These are phyloP conservation scores for Carex scoparia DNA, from an alignment of 176 grass and related monocot species.

Conservation along the genomic window DNA sequence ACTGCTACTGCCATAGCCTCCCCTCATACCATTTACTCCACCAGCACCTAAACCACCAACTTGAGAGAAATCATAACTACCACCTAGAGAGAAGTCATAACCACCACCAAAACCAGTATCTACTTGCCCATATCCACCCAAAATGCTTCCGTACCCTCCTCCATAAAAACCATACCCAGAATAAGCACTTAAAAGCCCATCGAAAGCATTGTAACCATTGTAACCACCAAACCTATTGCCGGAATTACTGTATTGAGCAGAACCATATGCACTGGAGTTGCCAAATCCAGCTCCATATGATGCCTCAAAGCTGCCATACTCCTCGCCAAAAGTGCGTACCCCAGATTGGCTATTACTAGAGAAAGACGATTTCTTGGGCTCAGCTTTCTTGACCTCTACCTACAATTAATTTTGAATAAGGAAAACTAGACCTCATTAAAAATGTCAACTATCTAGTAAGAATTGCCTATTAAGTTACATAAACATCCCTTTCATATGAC, in stretches of 20 bases:
- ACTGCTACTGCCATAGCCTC: slow-evolving; percentile 36
- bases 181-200: slow-evolving; percentile 55
- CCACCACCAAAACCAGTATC: slow-evolving; percentile 30
- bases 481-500: background rate
- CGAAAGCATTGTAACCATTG: slow-evolving; percentile 50
- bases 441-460: slow-evolving; percentile 32
- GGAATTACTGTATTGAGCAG: slow-evolving; percentile 27
- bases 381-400: slow-evolving; percentile 99
- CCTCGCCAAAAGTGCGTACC: slow-evolving; percentile 57
- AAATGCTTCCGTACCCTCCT: slow-evolving; percentile 52
- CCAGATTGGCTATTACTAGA: slow-evolving; percentile 68
- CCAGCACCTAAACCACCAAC: slow-evolving; percentile 41
- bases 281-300: slow-evolving; percentile 55
- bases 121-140: slow-evolving; percentile 59
- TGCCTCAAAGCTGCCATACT: slow-evolving; percentile 28
- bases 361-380: slow-evolving; percentile 95
- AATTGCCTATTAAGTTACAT: slow-evolving; percentile 23
- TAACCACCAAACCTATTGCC: slow-evolving; percentile 46
- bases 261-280: slow-evolving; percentile 37
- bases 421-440: slow-evolving; percentile 48
- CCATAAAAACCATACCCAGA: slow-evolving; percentile 54
- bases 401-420: slow-evolving; percentile 67
- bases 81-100: slow-evolving; percentile 37
- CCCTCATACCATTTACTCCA: slow-evolving; percentile 38
- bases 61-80: slow-evolving; percentile 57